phyloP scores from a whole-genome alignment of 495 filamentous ascomycete genomes.

The Penicillium coffeae region DNA sequence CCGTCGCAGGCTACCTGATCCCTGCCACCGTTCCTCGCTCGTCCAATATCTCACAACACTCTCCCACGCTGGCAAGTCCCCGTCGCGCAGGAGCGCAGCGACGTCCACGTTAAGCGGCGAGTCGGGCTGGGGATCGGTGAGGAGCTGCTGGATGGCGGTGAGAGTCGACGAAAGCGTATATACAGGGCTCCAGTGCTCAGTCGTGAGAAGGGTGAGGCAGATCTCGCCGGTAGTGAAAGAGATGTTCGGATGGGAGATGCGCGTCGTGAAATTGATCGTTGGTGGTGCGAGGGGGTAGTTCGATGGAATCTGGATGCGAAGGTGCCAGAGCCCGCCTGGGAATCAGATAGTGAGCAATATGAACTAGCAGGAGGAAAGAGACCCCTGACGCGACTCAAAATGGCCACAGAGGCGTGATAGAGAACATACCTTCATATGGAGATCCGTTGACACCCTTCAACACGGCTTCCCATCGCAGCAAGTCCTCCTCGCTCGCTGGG shows the following conservation, averaged over 20 bases:
- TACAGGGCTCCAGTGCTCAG: slow-evolving; percentile 75
- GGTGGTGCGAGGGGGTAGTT: slow-evolving; percentile 79
- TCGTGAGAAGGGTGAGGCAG: slow-evolving; percentile 80
- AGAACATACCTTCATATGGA: slow-evolving; percentile 73
- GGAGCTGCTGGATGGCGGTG: slow-evolving; percentile 71
- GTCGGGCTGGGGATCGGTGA: slow-evolving; percentile 72
- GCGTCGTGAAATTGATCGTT: slow-evolving; percentile 70
- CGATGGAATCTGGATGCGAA: slow-evolving; percentile 69
- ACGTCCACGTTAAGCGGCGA: slow-evolving; percentile 88
- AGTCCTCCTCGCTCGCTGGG: slow-evolving; percentile 63
- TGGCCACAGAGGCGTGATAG: no score
- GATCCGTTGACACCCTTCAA: slow-evolving; percentile 63
- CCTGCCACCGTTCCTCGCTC: slow-evolving; percentile 45
- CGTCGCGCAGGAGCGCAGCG: slow-evolving; percentile 68
- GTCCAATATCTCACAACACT: slow-evolving; percentile 79
- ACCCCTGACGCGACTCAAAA: no score
- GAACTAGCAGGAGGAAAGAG: background rate
- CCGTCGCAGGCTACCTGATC: slow-evolving; percentile 6
- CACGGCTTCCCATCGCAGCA: slow-evolving; percentile 75
- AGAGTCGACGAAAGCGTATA: slow-evolving; percentile 77
- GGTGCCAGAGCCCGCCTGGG: slow-evolving; percentile 76
- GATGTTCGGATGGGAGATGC: slow-evolving; percentile 84
- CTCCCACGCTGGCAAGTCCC: slow-evolving; percentile 74
- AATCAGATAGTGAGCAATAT: background rate
- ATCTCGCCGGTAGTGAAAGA: slow-evolving; percentile 80